These are phyloP conservation scores for Nicotiana rustica DNA, from an alignment of 305 asterid genomes.

Conservation along the genomic window DNA sequence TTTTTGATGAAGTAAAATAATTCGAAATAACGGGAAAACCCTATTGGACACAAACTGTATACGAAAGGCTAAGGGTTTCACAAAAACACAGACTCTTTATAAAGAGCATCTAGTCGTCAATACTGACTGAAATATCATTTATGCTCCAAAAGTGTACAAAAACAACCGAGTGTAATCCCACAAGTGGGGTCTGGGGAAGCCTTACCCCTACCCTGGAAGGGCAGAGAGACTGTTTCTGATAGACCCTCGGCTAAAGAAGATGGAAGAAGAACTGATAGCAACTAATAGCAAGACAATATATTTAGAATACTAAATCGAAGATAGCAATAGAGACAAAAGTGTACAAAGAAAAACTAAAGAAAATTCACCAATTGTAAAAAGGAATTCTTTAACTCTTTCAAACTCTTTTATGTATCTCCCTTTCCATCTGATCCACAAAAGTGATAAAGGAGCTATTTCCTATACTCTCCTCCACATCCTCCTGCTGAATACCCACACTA, in stretches of 20 bases:
- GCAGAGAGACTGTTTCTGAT: too few species aligned
- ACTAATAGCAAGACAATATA: too few species aligned
- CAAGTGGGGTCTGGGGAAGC: too few species aligned
- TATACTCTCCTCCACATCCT: neutral
- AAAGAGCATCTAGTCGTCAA: neutral
- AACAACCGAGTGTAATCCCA: neutral
- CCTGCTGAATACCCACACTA: neutral
- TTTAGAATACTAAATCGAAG: too few species aligned
- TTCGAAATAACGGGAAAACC: neutral
- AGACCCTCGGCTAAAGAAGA: too few species aligned
- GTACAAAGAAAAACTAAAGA: neutral
- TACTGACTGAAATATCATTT: neutral
- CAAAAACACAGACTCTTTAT: neutral
- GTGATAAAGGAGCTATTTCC: slow-evolving; percentile 3
- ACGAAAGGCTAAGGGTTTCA: neutral
- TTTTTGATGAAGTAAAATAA: neutral
- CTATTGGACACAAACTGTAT: neutral
- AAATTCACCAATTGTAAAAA: neutral
- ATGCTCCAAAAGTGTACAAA: neutral
- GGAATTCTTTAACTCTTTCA: neutral
- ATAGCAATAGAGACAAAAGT: neutral
- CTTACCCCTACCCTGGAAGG: too few species aligned
- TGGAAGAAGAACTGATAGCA: too few species aligned
- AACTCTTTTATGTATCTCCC: neutral
- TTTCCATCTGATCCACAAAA: neutral